Evolutionary conservation across 2,329 filamentous ascomycete genomes (phyloP).

Genomic region (Waltergamsia citrina): DNA sequence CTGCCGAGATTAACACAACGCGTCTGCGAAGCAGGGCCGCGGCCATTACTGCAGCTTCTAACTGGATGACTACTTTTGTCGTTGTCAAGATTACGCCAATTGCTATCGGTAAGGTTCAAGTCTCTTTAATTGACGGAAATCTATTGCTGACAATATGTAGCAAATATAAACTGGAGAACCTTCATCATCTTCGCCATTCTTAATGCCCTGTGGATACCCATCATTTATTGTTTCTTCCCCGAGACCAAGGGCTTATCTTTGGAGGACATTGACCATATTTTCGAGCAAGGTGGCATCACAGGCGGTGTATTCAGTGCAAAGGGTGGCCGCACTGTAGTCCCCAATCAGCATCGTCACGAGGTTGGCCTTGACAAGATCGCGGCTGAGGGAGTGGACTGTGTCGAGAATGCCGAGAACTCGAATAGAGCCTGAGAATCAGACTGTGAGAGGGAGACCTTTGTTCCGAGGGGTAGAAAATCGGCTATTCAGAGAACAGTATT

Average conservation of each 20-base stretch:
- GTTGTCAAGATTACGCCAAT: constrained; percentile 25
- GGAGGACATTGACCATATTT: constrained; percentile 1
- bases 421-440: no score
- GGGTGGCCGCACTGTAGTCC: not conserved
- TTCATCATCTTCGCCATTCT: constrained; percentile 18
- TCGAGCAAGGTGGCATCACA: constrained; percentile 1
- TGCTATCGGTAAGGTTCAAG: no score
- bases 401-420: not conserved
- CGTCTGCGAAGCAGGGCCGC: not conserved
- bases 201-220: constrained; percentile 13
- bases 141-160: no score
- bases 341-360: not conserved
- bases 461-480: no score
- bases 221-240: constrained; percentile 19
- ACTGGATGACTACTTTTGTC: not conserved
- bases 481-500: no score
- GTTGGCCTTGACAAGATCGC: no score
- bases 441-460: no score
- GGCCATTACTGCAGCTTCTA: not conserved
- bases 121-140: no score
- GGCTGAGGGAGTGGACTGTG: not conserved
- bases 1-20: constrained; percentile 20
- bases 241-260: constrained; percentile 11
- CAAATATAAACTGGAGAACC: constrained; percentile 12
- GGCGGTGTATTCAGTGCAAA: not conserved